Conservation (phyloP, 2,329 filamentous ascomycete genomes). For the Dichotomopilus funicola region DNA sequence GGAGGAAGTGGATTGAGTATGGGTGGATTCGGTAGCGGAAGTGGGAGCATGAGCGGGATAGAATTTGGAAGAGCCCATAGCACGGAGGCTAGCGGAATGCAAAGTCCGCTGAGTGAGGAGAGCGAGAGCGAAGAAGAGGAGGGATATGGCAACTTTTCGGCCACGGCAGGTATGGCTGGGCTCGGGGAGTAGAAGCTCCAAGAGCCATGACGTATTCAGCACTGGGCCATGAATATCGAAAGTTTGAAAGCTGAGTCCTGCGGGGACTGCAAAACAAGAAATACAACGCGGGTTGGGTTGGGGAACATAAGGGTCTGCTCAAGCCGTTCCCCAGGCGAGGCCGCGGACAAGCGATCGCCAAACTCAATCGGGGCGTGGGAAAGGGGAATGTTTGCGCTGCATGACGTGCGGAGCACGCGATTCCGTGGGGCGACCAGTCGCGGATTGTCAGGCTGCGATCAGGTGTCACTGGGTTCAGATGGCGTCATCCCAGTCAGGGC, state of each 20-base stretch:
- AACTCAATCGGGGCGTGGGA: neutral
- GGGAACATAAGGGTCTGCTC: neutral
- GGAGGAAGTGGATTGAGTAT: constrained; percentile 29
- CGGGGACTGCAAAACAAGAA: no score
- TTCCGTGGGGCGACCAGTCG: constrained; percentile 1
- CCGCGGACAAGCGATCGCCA: neutral
- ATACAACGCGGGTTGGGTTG: neutral
- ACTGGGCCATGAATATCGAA: no score
- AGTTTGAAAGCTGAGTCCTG: neutral
- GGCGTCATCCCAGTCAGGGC: constrained; percentile 4
- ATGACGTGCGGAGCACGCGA: constrained; percentile 19
- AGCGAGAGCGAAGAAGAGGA: constrained; percentile 51
- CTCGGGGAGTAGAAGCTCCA: constrained; percentile 14
- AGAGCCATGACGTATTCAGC: no score
- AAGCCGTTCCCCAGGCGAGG: neutral
- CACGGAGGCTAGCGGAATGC: constrained; percentile 43
- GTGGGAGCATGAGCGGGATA: constrained; percentile 25
- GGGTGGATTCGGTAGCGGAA: constrained; percentile 24
- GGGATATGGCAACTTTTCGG: constrained; percentile 41
- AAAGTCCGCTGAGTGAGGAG: constrained; percentile 44
- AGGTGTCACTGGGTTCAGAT: constrained; percentile 1
- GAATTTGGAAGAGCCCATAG: constrained; percentile 29
- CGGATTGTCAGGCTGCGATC: neutral
- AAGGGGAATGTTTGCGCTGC: constrained; percentile 1
- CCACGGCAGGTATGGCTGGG: constrained; percentile 27